Base-by-base conservation (phyloP, 2,329 filamentous ascomycete species). In the Elsinoe batatas region DNA sequence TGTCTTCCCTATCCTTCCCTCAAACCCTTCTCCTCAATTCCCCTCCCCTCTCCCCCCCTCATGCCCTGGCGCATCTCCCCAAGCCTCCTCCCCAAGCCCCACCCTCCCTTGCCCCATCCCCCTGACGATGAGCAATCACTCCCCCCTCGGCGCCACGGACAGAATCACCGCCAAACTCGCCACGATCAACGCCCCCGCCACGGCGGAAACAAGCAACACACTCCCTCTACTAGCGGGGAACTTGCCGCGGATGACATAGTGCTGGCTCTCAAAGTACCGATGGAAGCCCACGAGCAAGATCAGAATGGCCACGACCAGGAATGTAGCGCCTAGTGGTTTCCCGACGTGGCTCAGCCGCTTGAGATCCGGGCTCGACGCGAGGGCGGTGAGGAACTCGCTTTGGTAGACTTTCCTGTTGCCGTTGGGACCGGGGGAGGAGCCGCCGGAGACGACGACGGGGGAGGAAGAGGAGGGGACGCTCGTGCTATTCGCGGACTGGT, bases 221-320 rank as follows among this genome's bases (percentile, higher is more conserved):
- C 86, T 88, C 3, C 86, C 87, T 60, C 88, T 76, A 62, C 84
- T 87, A 6, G 87, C 86, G 0, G 87, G 87, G 63, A 91, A 91
- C 68, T 90, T 90, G 63, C 87, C 87, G 60, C 79, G 73, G 58
- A 91, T 84, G 20, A 93, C 80, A 80, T 88, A 93, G 64, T 87
- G 78, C 71, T 93, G 88, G 18, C 80, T 79, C 66, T 88, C 82
- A 63, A 88, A 84, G 68, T 89, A 93, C 53, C 88, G 77, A 65
- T 87, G 83, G 68, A 89, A 91, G 5, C 88, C 88, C 53, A 91
- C 75, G 56, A 87, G 76, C 56, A 93, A 74, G 57, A 89, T 82
- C 38, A 91, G 63, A 58, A 91, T 88, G 62, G 83, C 83, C 62
- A 91, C 85, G 37, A 73, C 85, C 38, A 93, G 74, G 62, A 93